Evolutionary conservation across 495 filamentous ascomycete genomes (phyloP).

Genomic region (Xylaria bambusicola): DNA sequence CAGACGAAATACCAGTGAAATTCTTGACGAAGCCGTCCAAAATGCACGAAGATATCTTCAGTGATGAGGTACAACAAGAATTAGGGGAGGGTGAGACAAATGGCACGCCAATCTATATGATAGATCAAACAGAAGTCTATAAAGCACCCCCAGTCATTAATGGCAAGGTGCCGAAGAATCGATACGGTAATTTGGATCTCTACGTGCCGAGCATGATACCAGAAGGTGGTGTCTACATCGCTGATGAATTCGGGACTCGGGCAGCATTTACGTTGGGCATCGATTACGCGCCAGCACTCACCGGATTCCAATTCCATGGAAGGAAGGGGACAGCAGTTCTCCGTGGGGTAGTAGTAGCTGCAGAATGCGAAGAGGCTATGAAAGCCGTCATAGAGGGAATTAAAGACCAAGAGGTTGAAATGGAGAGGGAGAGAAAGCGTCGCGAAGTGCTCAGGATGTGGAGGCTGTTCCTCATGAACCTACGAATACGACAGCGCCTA

Average conservation of each 20-base stretch:
- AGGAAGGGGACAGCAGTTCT: constrained; percentile 78
- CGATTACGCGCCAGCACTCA: constrained; percentile 87
- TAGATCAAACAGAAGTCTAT: constrained; percentile 76
- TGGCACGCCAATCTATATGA: constrained; percentile 66
- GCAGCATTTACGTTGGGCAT: constrained; percentile 78
- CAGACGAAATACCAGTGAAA: constrained; percentile 76
- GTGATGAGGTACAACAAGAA: constrained; percentile 39
- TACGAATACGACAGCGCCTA: constrained; percentile 79
- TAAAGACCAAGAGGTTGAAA: constrained; percentile 58
- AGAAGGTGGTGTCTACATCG: constrained; percentile 67
- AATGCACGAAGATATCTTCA: constrained; percentile 29
- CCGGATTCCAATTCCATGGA: constrained; percentile 83
- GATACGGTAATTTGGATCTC: constrained; percentile 85
- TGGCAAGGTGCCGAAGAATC: constrained; percentile 81
- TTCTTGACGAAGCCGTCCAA: constrained; percentile 51
- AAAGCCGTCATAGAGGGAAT: constrained; percentile 66
- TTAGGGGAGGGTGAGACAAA: constrained; percentile 43
- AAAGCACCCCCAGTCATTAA: constrained; percentile 70
- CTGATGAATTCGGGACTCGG: constrained; percentile 62
- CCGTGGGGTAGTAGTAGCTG: constrained; percentile 73
- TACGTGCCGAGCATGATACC: constrained; percentile 95
- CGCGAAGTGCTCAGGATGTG: constrained; percentile 67
- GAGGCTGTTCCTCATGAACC: constrained; percentile 71
- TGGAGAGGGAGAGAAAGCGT: constrained; percentile 57
- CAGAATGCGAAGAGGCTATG: constrained; percentile 69